These are phyloP conservation scores for Nemania sp. DNA, from an alignment of 2,329 filamentous ascomycete species.

Conservation along the genomic window DNA sequence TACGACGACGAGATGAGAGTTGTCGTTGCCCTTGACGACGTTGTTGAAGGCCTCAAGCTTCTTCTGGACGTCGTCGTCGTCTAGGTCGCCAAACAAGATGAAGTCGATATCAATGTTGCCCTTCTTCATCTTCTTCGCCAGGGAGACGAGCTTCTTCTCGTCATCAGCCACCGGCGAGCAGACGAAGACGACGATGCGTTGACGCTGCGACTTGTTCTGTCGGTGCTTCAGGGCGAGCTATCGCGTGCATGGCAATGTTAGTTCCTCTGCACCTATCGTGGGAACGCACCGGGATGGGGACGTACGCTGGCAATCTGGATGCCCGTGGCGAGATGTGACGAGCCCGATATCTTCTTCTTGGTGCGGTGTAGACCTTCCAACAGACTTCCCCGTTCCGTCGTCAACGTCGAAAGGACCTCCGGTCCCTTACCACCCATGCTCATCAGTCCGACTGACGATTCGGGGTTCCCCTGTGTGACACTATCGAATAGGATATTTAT, in stretches of 20 bases:
- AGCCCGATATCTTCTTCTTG: constrained; percentile 86
- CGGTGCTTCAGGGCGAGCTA: constrained; percentile 96
- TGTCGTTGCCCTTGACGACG: constrained; percentile 87
- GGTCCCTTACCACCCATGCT: constrained; percentile 98
- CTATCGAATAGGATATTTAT: constrained; percentile 94
- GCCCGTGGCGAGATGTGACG: constrained; percentile 84
- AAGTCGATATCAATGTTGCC: constrained; percentile 93
- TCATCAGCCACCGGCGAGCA: constrained; percentile 91
- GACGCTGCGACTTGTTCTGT: constrained; percentile 95
- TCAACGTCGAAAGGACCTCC: constrained; percentile 94
- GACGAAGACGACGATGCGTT: constrained; percentile 95
- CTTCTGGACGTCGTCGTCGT: constrained; percentile 84
- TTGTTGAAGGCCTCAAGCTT: constrained; percentile 95
- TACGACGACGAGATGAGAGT: constrained; percentile 88
- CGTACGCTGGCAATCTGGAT: constrained; percentile 94
- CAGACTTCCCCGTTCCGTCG: constrained; percentile 94
- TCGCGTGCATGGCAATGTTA: constrained; percentile 28
- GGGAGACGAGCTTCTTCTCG: constrained; percentile 83
- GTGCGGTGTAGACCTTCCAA: constrained; percentile 89
- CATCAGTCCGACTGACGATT: constrained; percentile 97
- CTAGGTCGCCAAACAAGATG: constrained; percentile 90
- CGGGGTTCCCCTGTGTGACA: constrained; percentile 93
- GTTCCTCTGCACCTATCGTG: constrained; percentile 18
- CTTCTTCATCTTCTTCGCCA: constrained; percentile 99
- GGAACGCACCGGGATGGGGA: constrained; percentile 16